Percentiles rank a stretch among this genome's conserved stretches.
Conservation (phyloP, 1,284 basidiomycete species). For the Anthracocystis panici-leucophaei region DNA sequence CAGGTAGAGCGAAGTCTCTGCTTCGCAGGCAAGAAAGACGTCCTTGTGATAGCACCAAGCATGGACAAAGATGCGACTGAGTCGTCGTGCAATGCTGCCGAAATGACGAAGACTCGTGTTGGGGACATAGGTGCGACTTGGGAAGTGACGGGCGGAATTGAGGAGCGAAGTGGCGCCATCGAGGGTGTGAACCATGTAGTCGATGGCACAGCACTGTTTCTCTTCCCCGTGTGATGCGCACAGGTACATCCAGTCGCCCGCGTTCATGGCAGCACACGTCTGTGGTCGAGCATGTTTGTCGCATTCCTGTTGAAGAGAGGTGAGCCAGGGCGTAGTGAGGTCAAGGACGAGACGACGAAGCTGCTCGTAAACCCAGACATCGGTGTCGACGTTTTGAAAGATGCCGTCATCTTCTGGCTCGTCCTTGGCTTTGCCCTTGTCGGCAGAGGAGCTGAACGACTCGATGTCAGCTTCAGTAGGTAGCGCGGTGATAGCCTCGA, state of each 20-base stretch:
- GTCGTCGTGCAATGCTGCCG: constrained; percentile 83
- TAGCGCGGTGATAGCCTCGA: constrained; percentile 82
- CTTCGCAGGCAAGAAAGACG: constrained; percentile 87
- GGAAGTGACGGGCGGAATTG: constrained; percentile 90
- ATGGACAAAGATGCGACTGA: constrained; percentile 94
- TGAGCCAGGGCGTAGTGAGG: constrained; percentile 87
- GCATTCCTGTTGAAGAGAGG: constrained; percentile 85
- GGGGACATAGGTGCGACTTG: constrained; percentile 73
- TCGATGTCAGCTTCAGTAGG: constrained; percentile 48
- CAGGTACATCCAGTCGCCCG: constrained; percentile 94
- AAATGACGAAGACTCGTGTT: constrained; percentile 85
- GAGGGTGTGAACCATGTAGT: constrained; percentile 94
- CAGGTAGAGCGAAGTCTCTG: constrained; percentile 88
- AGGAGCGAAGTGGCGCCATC: constrained; percentile 93
- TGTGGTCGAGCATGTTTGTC: constrained; percentile 33
- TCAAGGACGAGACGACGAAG: constrained; percentile 91
- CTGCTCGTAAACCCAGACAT: constrained; percentile 93
- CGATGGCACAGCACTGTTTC: constrained; percentile 85
- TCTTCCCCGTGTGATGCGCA: constrained; percentile 83
- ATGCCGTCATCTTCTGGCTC: constrained; percentile 23
- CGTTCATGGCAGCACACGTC: constrained; percentile 95
- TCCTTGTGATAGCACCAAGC: constrained; percentile 84
- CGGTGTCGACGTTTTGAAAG: constrained; percentile 73
- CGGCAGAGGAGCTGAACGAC: constrained; percentile 36
- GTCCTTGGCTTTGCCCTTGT: constrained; percentile 67